Conservation (phyloP, 768 basidiomycete species). For the Phaeotremella skinneri region DNA sequence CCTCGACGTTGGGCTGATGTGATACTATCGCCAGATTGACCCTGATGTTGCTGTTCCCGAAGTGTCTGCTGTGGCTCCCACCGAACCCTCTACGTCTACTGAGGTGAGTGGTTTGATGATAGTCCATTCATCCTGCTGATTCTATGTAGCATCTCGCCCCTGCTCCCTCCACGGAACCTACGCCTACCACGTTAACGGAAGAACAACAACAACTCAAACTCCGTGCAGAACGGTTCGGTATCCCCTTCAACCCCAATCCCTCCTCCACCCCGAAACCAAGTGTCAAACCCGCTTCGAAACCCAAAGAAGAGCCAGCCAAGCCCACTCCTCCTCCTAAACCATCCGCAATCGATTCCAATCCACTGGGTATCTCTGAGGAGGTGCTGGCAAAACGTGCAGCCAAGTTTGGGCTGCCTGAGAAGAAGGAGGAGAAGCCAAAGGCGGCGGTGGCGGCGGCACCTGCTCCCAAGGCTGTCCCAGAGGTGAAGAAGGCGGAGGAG, state of each 20-base stretch:
- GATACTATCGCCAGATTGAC: conserved; percentile 14
- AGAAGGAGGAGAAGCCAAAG: conserved; percentile 23
- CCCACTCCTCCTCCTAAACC: conserved; percentile 18
- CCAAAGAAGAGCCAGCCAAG: conserved; percentile 10
- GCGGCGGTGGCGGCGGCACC: conserved; percentile 8
- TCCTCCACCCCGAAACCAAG: conserved; percentile 12
- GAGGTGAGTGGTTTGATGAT: conserved; percentile 14
- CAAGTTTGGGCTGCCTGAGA: conserved; percentile 42
- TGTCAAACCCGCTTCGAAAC: neutral
- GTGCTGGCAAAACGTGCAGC: conserved; percentile 39
- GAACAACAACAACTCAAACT: conserved; percentile 46
- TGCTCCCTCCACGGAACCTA: neutral
- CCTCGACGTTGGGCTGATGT: neutral
- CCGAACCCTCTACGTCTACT: conserved; percentile 11
- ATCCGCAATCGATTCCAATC: conserved; percentile 17
- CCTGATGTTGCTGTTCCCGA: conserved; percentile 13
- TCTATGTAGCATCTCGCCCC: neutral
- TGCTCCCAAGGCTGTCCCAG: conserved; percentile 4
- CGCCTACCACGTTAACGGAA: conserved; percentile 24
- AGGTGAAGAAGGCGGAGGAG: neutral
- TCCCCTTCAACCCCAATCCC: conserved; percentile 47
- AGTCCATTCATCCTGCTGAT: neutral
- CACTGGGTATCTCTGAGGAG: conserved; percentile 39
- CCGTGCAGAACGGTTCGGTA: conserved; percentile 46
- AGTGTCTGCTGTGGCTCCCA: conserved; percentile 8